Evolutionary conservation across 371 early-diverging fungal genomes (phyloP).

Genomic region (Encephalitozoon romaleae): DNA sequence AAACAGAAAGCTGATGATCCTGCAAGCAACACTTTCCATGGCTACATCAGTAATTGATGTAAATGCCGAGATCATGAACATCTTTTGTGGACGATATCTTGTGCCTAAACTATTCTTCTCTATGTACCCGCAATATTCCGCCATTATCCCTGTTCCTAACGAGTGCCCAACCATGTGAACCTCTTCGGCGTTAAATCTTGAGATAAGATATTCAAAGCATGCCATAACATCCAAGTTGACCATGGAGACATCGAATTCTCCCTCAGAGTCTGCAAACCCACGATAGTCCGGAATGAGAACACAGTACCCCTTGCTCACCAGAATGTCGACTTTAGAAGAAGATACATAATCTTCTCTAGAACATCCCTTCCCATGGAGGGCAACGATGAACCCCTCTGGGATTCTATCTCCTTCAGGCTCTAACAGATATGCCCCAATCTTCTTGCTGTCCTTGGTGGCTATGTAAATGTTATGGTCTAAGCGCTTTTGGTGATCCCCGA

Average conservation of each 20-base stretch:
- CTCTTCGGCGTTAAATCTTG: slow-evolving; percentile 2
- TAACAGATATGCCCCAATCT: slow-evolving; percentile 32
- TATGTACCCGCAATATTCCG: slow-evolving; percentile 42
- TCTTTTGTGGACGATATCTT: not conserved
- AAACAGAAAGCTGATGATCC: slow-evolving; percentile 12
- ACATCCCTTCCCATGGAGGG: slow-evolving; percentile 40
- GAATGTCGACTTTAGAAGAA: slow-evolving; percentile 8
- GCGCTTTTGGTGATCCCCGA: not conserved
- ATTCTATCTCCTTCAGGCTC: not conserved
- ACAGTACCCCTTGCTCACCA: slow-evolving; percentile 18
- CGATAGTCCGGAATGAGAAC: slow-evolving; percentile 52
- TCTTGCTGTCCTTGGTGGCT: slow-evolving; percentile 16
- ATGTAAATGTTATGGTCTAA: slow-evolving; percentile 16
- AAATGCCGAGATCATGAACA: slow-evolving; percentile 47
- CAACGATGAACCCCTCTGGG: slow-evolving; percentile 12
- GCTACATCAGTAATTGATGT: slow-evolving; percentile 14
- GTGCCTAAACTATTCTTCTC: not conserved
- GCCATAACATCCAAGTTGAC: slow-evolving; percentile 46
- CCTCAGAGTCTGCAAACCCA: slow-evolving; percentile 57
- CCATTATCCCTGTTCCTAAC: slow-evolving; percentile 52
- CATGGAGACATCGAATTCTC: slow-evolving; percentile 21
- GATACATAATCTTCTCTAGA: slow-evolving; percentile 5
- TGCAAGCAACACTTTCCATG: slow-evolving; percentile 30
- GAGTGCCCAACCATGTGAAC: slow-evolving; percentile 48
- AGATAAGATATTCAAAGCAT: slow-evolving; percentile 31